These are phyloP conservation scores for Venturia oleaginea DNA, from an alignment of 2,329 filamentous ascomycete species.

Conservation along the genomic window DNA sequence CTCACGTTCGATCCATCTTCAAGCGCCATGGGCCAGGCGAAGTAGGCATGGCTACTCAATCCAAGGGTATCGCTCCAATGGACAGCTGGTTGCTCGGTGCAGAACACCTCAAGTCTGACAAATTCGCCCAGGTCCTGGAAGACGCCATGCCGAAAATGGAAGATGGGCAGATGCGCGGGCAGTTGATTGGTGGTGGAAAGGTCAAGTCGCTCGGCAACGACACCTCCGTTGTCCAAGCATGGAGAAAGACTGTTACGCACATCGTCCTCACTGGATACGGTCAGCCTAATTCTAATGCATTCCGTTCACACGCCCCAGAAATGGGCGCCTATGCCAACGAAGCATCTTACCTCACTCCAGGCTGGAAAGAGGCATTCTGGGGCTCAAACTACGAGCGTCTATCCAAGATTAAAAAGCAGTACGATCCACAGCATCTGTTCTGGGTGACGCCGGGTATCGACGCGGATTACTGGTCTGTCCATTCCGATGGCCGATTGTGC, in stretches of 20 bases:
- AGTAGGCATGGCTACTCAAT: background rate
- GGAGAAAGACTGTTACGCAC: constrained; percentile 35
- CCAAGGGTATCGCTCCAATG: constrained; percentile 3
- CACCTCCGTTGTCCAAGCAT: constrained; percentile 31
- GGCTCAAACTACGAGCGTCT: constrained; percentile 14
- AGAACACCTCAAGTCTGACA: constrained; percentile 8
- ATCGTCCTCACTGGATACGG: constrained; percentile 19
- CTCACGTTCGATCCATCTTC: background rate
- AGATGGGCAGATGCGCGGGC: constrained; percentile 6
- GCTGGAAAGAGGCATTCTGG: constrained; percentile 12
- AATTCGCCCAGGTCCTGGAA: constrained; percentile 10
- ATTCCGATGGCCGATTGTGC: constrained; percentile 11
- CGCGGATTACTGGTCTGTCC: constrained; percentile 9
- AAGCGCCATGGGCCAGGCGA: constrained; percentile 8
- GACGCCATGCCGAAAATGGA: constrained; percentile 11
- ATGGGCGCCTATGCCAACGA: constrained; percentile 10
- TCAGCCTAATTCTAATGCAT: background rate
- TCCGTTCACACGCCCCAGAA: background rate
- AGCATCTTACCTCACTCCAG: constrained; percentile 7
- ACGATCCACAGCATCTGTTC: constrained; percentile 14
- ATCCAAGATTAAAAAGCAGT: constrained; percentile 14
- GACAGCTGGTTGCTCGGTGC: constrained; percentile 10
- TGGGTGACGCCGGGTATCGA: constrained; percentile 13
- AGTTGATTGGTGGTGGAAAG: constrained; percentile 13
- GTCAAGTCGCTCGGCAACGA: constrained; percentile 8